A percentile compares a stretch with the other conserved stretches of the same genome.
phyloP scores from a whole-genome alignment of 495 filamentous ascomycete species.

The Annulohypoxylon maeteangense region DNA sequence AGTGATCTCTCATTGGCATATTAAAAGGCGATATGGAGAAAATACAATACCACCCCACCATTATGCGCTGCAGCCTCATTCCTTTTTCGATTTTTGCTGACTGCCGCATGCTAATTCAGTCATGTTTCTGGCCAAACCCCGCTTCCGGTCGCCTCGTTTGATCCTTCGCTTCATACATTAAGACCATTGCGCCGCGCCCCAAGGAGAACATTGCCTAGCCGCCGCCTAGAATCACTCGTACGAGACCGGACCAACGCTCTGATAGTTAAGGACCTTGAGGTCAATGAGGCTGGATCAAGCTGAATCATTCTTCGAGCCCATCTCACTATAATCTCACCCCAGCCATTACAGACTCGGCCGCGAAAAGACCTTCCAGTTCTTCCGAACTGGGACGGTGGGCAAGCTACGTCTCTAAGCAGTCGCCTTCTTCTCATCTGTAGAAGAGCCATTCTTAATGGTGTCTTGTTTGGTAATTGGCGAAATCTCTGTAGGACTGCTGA shows the following conservation, averaged over 20 bases:
- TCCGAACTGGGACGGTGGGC: conserved; percentile 1
- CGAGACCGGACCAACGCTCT: neutral
- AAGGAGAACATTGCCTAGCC: conserved; percentile 2
- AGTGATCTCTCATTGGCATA: conserved; percentile 11
- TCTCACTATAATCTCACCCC: conserved; percentile 3
- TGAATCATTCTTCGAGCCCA: neutral
- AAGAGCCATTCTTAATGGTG: conserved; percentile 22
- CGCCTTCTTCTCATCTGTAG: conserved; percentile 44
- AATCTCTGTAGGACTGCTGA: conserved; percentile 50
- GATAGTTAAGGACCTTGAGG: neutral
- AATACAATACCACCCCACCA: conserved; percentile 29
- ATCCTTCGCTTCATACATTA: conserved; percentile 9
- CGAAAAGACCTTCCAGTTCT: conserved; percentile 2
- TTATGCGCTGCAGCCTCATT: conserved; percentile 14
- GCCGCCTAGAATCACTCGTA: neutral
- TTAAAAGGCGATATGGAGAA: conserved; percentile 17
- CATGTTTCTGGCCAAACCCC: conserved; percentile 14
- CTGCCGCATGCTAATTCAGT: conserved; percentile 28
- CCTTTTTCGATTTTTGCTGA: conserved; percentile 14
- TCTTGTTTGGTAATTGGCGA: conserved; percentile 39
- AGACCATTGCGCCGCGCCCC: conserved; percentile 18
- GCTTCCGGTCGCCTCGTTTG: conserved; percentile 5
- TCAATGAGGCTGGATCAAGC: conserved; percentile 4
- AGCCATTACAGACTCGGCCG: neutral
- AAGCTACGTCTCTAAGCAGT: conserved; percentile 32